Evolutionary conservation across 345 rosid genomes (phyloP).

Genomic region (Syzygium aromaticum): DNA sequence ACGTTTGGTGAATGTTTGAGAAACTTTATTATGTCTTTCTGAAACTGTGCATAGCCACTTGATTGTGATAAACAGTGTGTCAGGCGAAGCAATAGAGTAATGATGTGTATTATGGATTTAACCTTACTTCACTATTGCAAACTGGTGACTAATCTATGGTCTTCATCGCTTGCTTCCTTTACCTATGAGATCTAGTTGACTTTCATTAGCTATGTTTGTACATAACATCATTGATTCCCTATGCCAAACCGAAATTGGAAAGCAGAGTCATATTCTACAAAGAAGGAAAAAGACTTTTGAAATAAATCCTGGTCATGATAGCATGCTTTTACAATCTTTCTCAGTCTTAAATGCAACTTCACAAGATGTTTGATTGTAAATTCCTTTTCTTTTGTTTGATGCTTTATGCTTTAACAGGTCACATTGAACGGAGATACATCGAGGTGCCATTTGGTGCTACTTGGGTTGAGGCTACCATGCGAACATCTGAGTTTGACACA

Average conservation of each 20-base stretch:
- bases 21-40: background rate
- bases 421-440: conserved; percentile 79
- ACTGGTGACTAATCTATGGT: background rate
- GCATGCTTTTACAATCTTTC: background rate
- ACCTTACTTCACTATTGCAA: background rate
- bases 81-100: background rate
- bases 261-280: background rate
- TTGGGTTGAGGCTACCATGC: conserved; percentile 96
- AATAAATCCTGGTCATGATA: background rate
- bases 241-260: background rate
- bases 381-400: background rate
- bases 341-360: background rate
- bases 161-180: background rate
- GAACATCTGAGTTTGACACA: conserved; percentile 79
- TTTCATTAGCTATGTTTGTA: background rate
- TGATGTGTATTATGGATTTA: background rate
- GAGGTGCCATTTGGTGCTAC: conserved; percentile 85
- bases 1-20: background rate
- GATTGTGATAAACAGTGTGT: background rate
- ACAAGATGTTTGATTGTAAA: background rate
- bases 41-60: background rate
- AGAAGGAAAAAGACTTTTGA: background rate
- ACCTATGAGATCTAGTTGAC: background rate
- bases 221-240: background rate
- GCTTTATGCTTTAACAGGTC: conserved; percentile 38